phyloP scores from a whole-genome alignment of 2,329 filamentous ascomycete species.

The Cadophora sp. region DNA sequence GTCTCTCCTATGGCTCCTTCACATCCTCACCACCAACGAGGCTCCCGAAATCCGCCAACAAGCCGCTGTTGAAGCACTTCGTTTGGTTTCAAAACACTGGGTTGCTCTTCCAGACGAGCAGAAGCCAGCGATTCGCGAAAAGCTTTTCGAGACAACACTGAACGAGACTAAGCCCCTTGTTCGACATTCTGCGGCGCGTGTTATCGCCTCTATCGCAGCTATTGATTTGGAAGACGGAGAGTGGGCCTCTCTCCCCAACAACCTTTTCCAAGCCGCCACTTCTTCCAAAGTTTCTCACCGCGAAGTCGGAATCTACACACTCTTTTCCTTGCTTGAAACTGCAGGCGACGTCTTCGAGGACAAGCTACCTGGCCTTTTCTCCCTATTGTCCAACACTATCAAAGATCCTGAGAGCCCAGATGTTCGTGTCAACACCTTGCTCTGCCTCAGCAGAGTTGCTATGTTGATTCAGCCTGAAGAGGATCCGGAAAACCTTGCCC shows the following conservation, averaged over 20 bases:
- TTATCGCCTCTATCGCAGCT: slow-evolving; percentile 86
- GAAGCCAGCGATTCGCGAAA: slow-evolving; percentile 80
- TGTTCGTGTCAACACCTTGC: slow-evolving; percentile 92
- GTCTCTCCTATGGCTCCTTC: slow-evolving; percentile 84
- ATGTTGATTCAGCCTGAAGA: slow-evolving; percentile 90
- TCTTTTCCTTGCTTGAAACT: slow-evolving; percentile 89
- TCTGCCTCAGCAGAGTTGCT: slow-evolving; percentile 86
- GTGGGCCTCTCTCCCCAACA: slow-evolving; percentile 81
- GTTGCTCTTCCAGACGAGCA: slow-evolving; percentile 72
- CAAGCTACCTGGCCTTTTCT: slow-evolving; percentile 80
- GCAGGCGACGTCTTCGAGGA: slow-evolving; percentile 85
- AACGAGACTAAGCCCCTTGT: slow-evolving; percentile 78
- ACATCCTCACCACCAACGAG: slow-evolving; percentile 83
- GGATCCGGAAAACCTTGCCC: slow-evolving; percentile 73
- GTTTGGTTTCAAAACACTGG: slow-evolving; percentile 89
- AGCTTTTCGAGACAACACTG: slow-evolving; percentile 83
- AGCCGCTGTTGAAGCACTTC: slow-evolving; percentile 87
- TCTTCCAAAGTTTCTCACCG: slow-evolving; percentile 79
- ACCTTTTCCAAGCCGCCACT: slow-evolving; percentile 80
- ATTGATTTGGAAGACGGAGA: slow-evolving; percentile 87
- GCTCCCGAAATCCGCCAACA: slow-evolving; percentile 73
- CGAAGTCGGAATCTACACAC: slow-evolving; percentile 90
- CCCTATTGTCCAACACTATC: slow-evolving; percentile 85
- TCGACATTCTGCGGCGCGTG: slow-evolving; percentile 85
- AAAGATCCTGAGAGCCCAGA: slow-evolving; percentile 89